phyloP scores from a whole-genome alignment of 306 rosid genomes.

The Lathyrus tuberosus region DNA sequence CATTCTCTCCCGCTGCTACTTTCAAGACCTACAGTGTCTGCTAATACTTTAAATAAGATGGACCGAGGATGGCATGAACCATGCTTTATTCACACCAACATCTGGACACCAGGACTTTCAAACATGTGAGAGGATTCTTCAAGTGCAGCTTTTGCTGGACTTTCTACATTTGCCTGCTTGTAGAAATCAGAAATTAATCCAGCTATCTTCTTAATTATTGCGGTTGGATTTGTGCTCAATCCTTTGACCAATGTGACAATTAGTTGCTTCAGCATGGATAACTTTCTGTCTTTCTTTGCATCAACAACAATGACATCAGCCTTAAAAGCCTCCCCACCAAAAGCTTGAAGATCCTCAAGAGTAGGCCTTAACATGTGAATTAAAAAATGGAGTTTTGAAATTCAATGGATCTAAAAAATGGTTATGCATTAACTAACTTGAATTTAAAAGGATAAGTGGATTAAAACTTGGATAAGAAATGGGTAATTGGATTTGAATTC shows the following conservation, averaged over 20 bases:
- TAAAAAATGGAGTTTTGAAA: no score
- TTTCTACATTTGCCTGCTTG: slow-evolving; percentile 75
- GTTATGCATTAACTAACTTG: no score
- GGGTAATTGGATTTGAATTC: no score
- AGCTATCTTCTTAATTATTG: slow-evolving; percentile 91
- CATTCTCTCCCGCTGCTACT: no score
- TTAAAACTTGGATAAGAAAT: no score
- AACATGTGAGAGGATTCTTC: slow-evolving; percentile 84
- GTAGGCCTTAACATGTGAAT: no score
- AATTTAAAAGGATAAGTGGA: no score
- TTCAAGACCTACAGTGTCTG: slow-evolving; percentile 94
- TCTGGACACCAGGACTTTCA: slow-evolving; percentile 78
- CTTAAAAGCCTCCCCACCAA: slow-evolving; percentile 73
- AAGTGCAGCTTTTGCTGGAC: slow-evolving; percentile 83
- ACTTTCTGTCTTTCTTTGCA: slow-evolving; percentile 82
- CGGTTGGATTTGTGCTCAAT: slow-evolving; percentile 83
- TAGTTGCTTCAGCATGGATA: slow-evolving; percentile 89
- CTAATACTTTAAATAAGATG: slow-evolving; percentile 89
- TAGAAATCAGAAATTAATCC: slow-evolving; percentile 89
- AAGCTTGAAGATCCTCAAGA: slow-evolving; percentile 78
- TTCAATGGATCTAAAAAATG: no score
- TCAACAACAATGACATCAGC: slow-evolving; percentile 92
- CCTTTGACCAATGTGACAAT: slow-evolving; percentile 81
- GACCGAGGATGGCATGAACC: slow-evolving; percentile 98
- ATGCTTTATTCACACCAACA: slow-evolving; percentile 85